phyloP scores from a whole-genome alignment of 139 green algal genomes.

The Chlorella vulgaris region DNA sequence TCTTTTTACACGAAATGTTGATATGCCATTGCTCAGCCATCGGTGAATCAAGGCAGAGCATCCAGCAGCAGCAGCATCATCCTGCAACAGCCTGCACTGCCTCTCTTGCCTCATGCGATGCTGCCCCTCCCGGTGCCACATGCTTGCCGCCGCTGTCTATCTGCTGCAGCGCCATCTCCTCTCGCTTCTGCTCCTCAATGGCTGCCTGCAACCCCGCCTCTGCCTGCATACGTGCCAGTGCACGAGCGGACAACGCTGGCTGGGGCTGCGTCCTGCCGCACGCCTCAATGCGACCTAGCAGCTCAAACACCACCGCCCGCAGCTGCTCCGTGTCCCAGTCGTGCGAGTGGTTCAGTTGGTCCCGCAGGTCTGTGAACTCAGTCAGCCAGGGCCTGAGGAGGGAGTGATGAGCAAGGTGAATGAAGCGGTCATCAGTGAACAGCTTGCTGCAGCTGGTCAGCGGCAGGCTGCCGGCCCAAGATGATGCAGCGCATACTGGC shows the following conservation, averaged over 20 bases:
- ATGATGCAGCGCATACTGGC: no score
- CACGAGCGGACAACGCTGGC: slow-evolving; percentile 52
- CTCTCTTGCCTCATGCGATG: not conserved
- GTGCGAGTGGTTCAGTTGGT: slow-evolving; percentile 63
- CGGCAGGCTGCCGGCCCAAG: no score
- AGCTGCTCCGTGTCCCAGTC: slow-evolving; percentile 30
- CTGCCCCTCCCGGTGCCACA: not conserved
- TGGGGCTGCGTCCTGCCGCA: slow-evolving; percentile 58
- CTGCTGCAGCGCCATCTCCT: slow-evolving; percentile 57
- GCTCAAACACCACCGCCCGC: slow-evolving; percentile 52
- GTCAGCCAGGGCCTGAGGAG: slow-evolving; percentile 80
- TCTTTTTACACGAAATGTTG: no score
- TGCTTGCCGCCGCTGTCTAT: not conserved
- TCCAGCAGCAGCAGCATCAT: no score
- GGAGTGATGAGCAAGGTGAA: not conserved
- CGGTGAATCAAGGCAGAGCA: no score
- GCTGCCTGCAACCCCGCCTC: slow-evolving; percentile 49
- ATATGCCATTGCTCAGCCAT: no score
- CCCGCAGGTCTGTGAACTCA: slow-evolving; percentile 88
- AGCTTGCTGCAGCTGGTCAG: not conserved
- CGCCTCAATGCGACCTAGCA: slow-evolving; percentile 51
- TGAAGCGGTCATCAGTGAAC: not conserved
- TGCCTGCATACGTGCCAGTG: slow-evolving; percentile 46
- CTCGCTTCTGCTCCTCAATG: slow-evolving; percentile 75
- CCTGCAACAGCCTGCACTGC: no score